Evolutionary conservation across 176 grass and related monocot genomes (phyloP).

Genomic region (Secale cereale): DNA sequence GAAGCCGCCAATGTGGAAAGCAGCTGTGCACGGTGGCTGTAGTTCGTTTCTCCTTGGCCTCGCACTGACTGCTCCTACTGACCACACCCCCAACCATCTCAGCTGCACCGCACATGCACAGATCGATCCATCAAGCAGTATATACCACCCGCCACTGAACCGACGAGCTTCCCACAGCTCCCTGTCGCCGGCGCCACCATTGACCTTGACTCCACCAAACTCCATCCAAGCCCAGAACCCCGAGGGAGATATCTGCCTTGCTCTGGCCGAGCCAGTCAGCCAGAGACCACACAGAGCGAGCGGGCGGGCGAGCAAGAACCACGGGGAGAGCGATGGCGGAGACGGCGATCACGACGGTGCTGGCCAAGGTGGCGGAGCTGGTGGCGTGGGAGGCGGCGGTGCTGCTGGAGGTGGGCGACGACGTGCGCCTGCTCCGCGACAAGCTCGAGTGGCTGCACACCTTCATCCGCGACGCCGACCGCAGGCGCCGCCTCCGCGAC

Average conservation of each 20-base stretch:
- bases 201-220: background rate
- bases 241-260: background rate
- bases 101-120: background rate
- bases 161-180: background rate
- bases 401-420: slow-evolving; percentile 44
- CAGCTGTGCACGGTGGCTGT: no score
- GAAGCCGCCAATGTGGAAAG: no score
- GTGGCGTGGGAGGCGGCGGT: slow-evolving; percentile 45
- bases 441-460: slow-evolving; percentile 74
- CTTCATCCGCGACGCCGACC: slow-evolving; percentile 60
- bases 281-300: background rate
- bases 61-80: background rate
- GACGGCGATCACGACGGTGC: slow-evolving; percentile 61
- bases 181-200: background rate
- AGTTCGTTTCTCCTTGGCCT: background rate
- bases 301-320: no score
- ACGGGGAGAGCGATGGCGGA: slow-evolving; percentile 13
- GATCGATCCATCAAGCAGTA: background rate
- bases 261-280: no score
- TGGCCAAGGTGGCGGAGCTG: slow-evolving; percentile 47
- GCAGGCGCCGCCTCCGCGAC: slow-evolving; percentile 42
- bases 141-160: background rate
- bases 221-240: background rate
- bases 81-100: background rate
- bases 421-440: slow-evolving; percentile 53